phyloP scores from a whole-genome alignment of 2,329 filamentous ascomycete genomes.

The Clonostachys chloroleuca region DNA sequence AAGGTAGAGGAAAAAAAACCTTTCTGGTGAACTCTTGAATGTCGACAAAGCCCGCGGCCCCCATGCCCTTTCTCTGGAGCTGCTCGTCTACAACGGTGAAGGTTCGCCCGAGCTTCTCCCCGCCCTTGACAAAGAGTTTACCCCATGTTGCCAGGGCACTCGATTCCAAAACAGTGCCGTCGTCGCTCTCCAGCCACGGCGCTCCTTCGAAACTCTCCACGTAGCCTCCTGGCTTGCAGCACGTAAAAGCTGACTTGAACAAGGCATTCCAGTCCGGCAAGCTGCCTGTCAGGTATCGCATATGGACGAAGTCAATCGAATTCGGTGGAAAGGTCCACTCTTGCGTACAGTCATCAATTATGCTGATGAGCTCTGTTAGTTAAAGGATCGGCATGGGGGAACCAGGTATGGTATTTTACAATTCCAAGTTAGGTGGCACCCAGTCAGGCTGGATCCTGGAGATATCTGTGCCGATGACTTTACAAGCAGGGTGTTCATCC shows the following conservation, averaged over 20 bases:
- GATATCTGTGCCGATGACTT: slow-evolving; percentile 2
- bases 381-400: too few species aligned
- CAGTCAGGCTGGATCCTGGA: slow-evolving; percentile 6
- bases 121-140: slow-evolving; percentile 14
- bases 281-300: slow-evolving; percentile 49
- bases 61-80: slow-evolving; percentile 8
- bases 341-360: slow-evolving; percentile 8
- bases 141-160: slow-evolving; percentile 5
- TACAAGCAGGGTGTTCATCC: slow-evolving; percentile 3
- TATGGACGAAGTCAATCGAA: slow-evolving; percentile 56
- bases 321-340: slow-evolving; percentile 37
- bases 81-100: slow-evolving; percentile 12
- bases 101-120: slow-evolving; percentile 16
- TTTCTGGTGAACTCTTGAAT: slow-evolving; percentile 4
- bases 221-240: slow-evolving; percentile 7
- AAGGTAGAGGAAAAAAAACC: slow-evolving; percentile 18
- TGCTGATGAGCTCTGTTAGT: too few species aligned
- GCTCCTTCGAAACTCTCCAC: slow-evolving; percentile 5
- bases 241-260: slow-evolving; percentile 23
- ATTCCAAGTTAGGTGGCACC: slow-evolving; percentile 4
- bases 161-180: slow-evolving; percentile 2
- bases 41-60: slow-evolving; percentile 6
- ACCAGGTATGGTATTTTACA: neutral
- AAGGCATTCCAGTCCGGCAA: slow-evolving; percentile 52
- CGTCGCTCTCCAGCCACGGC: slow-evolving; percentile 4